A percentile compares a stretch with the other conserved stretches of the same genome.
Conservation (phyloP, 202 grass and related monocot species). For the Zizania palustris region DNA sequence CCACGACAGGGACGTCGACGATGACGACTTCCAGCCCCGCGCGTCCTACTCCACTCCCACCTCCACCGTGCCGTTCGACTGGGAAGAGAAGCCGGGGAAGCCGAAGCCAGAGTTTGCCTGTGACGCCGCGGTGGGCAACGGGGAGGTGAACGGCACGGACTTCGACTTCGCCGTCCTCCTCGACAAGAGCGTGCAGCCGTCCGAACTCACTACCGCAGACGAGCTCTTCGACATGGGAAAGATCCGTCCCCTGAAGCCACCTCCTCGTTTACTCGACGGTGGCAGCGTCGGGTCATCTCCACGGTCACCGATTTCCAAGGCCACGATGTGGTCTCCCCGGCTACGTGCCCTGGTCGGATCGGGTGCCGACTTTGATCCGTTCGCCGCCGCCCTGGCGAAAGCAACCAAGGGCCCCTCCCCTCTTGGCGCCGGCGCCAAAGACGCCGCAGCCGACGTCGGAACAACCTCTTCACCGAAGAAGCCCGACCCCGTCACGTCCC, state of each 20-base stretch:
- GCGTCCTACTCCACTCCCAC: constrained; percentile 47
- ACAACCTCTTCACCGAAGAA: constrained; percentile 1
- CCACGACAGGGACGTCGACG: not conserved
- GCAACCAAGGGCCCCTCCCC: constrained; percentile 52
- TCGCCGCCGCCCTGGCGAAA: constrained; percentile 68
- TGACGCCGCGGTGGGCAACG: not conserved
- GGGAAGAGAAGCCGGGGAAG: constrained; percentile 89
- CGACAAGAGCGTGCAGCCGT: constrained; percentile 44
- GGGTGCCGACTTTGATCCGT: constrained; percentile 70
- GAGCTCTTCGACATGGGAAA: constrained; percentile 88
- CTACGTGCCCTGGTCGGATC: constrained; percentile 33
- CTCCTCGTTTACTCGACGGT: constrained; percentile 45
- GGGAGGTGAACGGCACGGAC: constrained; percentile 35
- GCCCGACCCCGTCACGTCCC: not conserved
- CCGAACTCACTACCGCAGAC: constrained; percentile 56
- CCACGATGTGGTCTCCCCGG: constrained; percentile 59
- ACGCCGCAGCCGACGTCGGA: not conserved
- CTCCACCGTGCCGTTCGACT: constrained; percentile 72
- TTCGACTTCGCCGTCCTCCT: constrained; percentile 81
- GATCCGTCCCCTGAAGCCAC: constrained; percentile 83
- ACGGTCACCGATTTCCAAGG: constrained; percentile 50
- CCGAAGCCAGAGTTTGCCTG: constrained; percentile 53
- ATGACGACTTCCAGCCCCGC: constrained; percentile 37
- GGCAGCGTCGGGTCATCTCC: constrained; percentile 77
- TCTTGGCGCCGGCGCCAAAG: constrained; percentile 13